phyloP scores from a whole-genome alignment of 495 filamentous ascomycete genomes.

The Hypoxylon crocopeplum region DNA sequence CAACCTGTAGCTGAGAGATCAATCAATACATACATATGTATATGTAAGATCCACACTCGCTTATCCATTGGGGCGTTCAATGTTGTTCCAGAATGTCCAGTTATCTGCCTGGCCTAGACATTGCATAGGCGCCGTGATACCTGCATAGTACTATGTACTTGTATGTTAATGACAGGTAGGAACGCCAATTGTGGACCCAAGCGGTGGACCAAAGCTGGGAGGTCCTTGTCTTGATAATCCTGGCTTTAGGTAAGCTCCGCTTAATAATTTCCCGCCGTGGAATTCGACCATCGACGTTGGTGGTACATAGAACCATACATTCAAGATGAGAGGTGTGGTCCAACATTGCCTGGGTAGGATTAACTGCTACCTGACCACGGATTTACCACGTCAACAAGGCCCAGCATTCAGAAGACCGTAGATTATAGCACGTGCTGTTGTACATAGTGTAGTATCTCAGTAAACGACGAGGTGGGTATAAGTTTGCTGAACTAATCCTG shows the following conservation, averaged over 20 bases:
- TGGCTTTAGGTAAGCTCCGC: slow-evolving; percentile 2
- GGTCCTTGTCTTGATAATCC: slow-evolving; percentile 1
- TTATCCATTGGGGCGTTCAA: slow-evolving; percentile 31
- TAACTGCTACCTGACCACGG: not conserved
- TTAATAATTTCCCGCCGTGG: slow-evolving; percentile 22
- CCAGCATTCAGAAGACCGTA: not conserved
- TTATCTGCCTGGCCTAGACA: slow-evolving; percentile 8
- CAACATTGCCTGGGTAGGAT: not conserved
- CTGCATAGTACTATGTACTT: too few relatives aligned
- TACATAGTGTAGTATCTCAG: too few relatives aligned
- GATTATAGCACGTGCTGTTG: not conserved
- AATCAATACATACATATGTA: not conserved
- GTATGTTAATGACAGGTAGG: too few relatives aligned
- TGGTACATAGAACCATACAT: slow-evolving; percentile 2
- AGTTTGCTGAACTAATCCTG: slow-evolving; percentile 2
- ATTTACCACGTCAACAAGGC: not conserved
- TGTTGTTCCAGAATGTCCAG: slow-evolving; percentile 24
- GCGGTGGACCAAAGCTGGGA: slow-evolving; percentile 5
- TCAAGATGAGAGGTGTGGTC: not conserved
- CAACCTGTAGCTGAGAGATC: too few relatives aligned
- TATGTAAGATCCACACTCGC: slow-evolving; percentile 17
- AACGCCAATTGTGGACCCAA: too few relatives aligned
- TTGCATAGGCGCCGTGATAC: slow-evolving; percentile 39
- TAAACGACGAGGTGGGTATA: not conserved
- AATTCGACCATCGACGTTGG: not conserved